phyloP scores from a whole-genome alignment of 345 rosid species.

The Populus deltoides region DNA sequence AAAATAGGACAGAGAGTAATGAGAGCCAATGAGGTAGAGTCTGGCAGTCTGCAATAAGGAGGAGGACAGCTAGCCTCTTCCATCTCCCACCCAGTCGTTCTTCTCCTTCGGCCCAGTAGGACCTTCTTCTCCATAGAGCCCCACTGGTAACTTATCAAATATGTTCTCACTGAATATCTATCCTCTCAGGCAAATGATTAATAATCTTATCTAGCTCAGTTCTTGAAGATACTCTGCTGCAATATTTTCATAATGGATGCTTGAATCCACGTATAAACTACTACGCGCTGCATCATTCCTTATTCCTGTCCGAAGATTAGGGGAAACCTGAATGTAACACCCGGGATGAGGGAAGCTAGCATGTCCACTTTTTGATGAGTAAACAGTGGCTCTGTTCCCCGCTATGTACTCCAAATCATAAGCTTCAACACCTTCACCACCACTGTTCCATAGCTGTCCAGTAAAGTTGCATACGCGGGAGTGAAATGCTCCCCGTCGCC shows the following conservation, averaged over 20 bases:
- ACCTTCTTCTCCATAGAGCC: slow-evolving; percentile 74
- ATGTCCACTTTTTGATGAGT: slow-evolving; percentile 72
- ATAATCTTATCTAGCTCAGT: slow-evolving; percentile 50
- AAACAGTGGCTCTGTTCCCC: slow-evolving; percentile 61
- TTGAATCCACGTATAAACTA: slow-evolving; percentile 50
- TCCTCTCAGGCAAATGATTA: slow-evolving; percentile 41
- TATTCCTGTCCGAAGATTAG: slow-evolving; percentile 60
- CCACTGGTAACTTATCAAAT: slow-evolving; percentile 50
- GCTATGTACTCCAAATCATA: slow-evolving; percentile 59
- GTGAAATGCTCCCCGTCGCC: slow-evolving; percentile 98
- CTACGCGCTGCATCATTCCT: slow-evolving; percentile 67
- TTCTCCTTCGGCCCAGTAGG: slow-evolving; percentile 96
- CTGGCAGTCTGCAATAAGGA: background rate
- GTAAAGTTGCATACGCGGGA: slow-evolving; percentile 72
- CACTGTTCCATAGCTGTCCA: slow-evolving; percentile 76
- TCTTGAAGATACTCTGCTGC: slow-evolving; percentile 77
- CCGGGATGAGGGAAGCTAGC: slow-evolving; percentile 74
- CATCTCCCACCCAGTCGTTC: slow-evolving; percentile 86
- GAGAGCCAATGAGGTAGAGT: background rate
- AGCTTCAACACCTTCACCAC: slow-evolving; percentile 77
- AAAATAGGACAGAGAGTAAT: background rate
- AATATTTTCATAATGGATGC: slow-evolving; percentile 56
- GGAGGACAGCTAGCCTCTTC: slow-evolving; percentile 47
- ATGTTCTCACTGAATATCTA: slow-evolving; percentile 32
- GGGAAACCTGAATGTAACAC: slow-evolving; percentile 64